Percentiles rank a stretch among this genome's conserved stretches.
Conservation (phyloP, 495 filamentous ascomycete species). For the Hypoxylon subgilvum region DNA sequence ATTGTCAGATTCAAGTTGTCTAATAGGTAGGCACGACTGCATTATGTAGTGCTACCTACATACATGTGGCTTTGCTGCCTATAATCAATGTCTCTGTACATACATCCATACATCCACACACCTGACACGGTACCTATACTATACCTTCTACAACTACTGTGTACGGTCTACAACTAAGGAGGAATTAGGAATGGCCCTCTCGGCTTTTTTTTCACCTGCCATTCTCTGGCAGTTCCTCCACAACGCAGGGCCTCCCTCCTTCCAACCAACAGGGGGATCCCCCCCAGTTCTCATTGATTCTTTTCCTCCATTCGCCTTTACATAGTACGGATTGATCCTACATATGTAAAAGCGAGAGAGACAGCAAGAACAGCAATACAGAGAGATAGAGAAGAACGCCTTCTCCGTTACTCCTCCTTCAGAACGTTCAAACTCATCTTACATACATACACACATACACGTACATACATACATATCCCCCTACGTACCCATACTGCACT, state of each 20-base stretch:
- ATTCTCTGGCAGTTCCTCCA: constrained; percentile 35
- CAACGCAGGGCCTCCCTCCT: constrained; percentile 32
- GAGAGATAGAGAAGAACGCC: neutral
- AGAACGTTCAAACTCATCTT: neutral
- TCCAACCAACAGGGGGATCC: constrained; percentile 21
- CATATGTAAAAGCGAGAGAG: neutral
- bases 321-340: constrained; percentile 6
- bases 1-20: constrained; percentile 28
- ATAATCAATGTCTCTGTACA: constrained; percentile 13
- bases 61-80: constrained; percentile 11
- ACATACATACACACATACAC: constrained; percentile 9
- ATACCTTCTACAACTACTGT: too few relatives aligned
- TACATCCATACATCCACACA: constrained; percentile 1
- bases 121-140: too few relatives aligned
- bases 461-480: neutral
- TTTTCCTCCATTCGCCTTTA: neutral
- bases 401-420: too few relatives aligned
- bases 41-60: neutral
- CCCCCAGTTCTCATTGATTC: neutral
- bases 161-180: too few relatives aligned
- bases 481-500: neutral
- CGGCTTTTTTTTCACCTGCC: constrained; percentile 40
- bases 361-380: neutral
- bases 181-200: constrained; percentile 33
- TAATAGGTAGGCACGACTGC: neutral